Base-by-base conservation (phyloP, 441 rosid species). In the Gossypium davidsonii region DNA sequence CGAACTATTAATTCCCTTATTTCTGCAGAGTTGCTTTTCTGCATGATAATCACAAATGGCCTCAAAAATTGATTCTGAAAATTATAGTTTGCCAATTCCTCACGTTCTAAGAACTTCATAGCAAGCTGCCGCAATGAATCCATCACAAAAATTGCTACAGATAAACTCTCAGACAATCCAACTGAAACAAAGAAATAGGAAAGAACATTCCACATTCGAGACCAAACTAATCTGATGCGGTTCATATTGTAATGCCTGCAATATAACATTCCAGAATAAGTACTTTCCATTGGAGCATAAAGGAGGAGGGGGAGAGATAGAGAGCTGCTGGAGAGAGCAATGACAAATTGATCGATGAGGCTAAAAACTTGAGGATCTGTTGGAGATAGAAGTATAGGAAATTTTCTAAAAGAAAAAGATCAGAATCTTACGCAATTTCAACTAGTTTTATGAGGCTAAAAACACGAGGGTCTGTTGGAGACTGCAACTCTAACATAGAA, bases 181-280 rank as follows among this genome's bases (percentile, higher is more conserved):
- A 95, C 99, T 52, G 96, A 87, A 69, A 95, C 99, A 84, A 92
- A 95, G 82, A 95, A 95, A 79, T 95, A 92, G n/a, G 99, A 93
- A 57, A 95, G 97, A 81, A 93, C 89, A 84, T 81, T 90, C 99
- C 99, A 95, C 77, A 95, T 93, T 66, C 92, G 90, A 37, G 98
- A 88, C 99, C 99, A 95, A 72, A 95, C 99, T 79, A 95, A 83
- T 90, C 99, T 88, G 87, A 95, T 95, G 77, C 98, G 92, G 79
- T 88, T 90, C 99, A 95, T 95, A 85, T 95, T 95, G 84, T 93
- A 95, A 86, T 95, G 99, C 87, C 99, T 95, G 96, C 80, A 81
- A 76, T 69, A 72, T 66, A 57, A 59, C n/a, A 71, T 58, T 23
- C 46, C 11, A 15, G 74, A 17, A 11, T 71, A 26, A 67, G 58